Evolutionary conservation across 495 filamentous ascomycete species (phyloP), one percentile per base, ranked within the genome.

Genomic region (Penicillium waksmanii): DNA sequence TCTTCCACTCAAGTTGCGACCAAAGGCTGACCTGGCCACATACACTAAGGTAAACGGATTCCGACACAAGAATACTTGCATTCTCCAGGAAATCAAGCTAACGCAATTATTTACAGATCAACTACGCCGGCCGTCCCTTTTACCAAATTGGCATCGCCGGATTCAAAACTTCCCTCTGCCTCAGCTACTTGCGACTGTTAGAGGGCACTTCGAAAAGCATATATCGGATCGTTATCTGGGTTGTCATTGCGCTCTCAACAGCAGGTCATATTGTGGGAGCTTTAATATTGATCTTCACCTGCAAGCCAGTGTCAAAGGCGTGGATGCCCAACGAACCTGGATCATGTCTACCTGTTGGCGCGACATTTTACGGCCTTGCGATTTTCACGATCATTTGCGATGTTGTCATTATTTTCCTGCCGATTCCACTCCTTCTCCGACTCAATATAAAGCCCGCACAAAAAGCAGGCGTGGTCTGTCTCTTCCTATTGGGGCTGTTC

Each of bases 141-240:
- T 86, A 86, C 61, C 81, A 84, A 62, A 48, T 84, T 18, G 84
- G 84, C 27, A 83, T 85, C 62, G 77, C 77, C 36, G 80, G 81
- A 27, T 85, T 86, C 74, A 86, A 86, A 65, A 78, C 84, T 9
- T 81, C 84, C 1, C 73, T 85, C n/a, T 80, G 84, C 38, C 73
- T 84, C 50, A 80, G 78, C 36, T 86, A 85, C 57, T 72, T 85
- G 9, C 78, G 83, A 3, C 74, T 86, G 19, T 68, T 85, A 31
- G 74, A 75, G 27, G 73, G 78, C 2, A 82, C 78, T 0, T 70
- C 69, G 21, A 83, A 84, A 44, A 62, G 47, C 11, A 38, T 61
- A n/a, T 86, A 84, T 54, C 69, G 77, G 18, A 58, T 65, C 23
- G 35, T 84, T 3, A 81, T 84, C 17, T 85, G 79, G 76, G 40